Evolutionary conservation across 352 stramenopile species (phyloP), one percentile per base, ranked within the genome.

Genomic region (Phytophthora constricta): DNA sequence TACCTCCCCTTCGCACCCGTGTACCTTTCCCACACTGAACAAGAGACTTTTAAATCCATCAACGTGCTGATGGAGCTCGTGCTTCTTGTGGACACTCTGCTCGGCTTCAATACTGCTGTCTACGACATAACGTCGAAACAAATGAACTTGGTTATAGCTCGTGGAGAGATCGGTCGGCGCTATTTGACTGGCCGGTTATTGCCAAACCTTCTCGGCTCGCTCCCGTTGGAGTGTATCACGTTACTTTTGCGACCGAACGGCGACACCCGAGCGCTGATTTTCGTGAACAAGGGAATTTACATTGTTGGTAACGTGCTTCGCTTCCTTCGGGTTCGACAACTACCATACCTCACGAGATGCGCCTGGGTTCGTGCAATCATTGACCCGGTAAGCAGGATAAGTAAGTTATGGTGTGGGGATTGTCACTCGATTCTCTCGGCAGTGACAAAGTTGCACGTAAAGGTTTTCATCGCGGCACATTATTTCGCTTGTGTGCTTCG

Each of bases 41-140:
- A 43, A 20, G 10, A 26, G 11, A 62, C 27, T 13, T 31, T 33
- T 9, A 28, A 26, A 23, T 28, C 17, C 7, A 55, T 55, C 43
- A 62, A 39, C 43, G 19, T 56, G 2, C 28, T 17, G 23, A n/a
- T 62, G 45, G 45, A 63, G 45, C 54, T 63, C 31, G 28, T 50
- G 14, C 33, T 55, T 26, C 20, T 48, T 27, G 45, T 22, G 8
- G 56, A 48, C 28, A 28, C 47, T 16, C 9, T 47, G 56, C 43
- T 50, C 42, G 46, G 54, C 49, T 49, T 63, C 45, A 63, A 63
- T 26, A 63, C 33, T 42, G 54, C 49, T n/a, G 19, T 28, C 19
- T 57, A 45, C 31, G 31, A 33, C 11, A 22, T 16, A 54, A 25
- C 48, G 10, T 37, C 25, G 25, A 28, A 46, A 22, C 49, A 27